Conservation (phyloP, 371 early-diverging fungal genomes). For the Mucor circinelloides region DNA sequence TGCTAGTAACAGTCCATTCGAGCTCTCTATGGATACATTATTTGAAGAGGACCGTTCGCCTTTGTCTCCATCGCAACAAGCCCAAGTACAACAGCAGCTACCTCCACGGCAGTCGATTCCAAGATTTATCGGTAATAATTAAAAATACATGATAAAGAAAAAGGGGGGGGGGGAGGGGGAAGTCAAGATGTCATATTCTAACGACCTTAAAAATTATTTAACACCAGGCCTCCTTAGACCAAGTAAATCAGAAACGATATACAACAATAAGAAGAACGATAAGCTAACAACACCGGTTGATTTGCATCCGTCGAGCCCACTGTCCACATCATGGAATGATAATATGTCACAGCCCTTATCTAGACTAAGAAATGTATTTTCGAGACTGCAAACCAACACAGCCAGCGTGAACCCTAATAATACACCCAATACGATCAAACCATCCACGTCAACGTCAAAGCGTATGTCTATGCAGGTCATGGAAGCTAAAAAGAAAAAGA, state of each 20-base stretch:
- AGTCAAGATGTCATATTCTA: background rate
- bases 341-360: slow-evolving; percentile 6
- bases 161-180: background rate
- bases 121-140: slow-evolving; percentile 7
- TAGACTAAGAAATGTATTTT: slow-evolving; percentile 21
- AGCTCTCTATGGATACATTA: slow-evolving; percentile 8
- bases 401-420: background rate
- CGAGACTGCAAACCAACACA: slow-evolving; percentile 12
- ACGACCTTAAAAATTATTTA: background rate
- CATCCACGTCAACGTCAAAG: background rate
- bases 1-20: background rate
- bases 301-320: background rate
- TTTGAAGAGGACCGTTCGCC: slow-evolving; percentile 2
- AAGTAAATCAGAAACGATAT: slow-evolving; percentile 22
- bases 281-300: background rate
- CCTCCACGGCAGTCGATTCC: background rate
- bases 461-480: background rate
- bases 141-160: background rate
- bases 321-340: slow-evolving; percentile 21
- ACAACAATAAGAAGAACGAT: background rate
- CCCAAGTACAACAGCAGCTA: background rate
- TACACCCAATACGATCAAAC: background rate
- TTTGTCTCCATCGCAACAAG: background rate
- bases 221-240: slow-evolving; percentile 8
- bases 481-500: slow-evolving; percentile 1